Evolutionary conservation across 2,329 filamentous ascomycete species (phyloP).

Genomic region (Xylariaceae sp.): DNA sequence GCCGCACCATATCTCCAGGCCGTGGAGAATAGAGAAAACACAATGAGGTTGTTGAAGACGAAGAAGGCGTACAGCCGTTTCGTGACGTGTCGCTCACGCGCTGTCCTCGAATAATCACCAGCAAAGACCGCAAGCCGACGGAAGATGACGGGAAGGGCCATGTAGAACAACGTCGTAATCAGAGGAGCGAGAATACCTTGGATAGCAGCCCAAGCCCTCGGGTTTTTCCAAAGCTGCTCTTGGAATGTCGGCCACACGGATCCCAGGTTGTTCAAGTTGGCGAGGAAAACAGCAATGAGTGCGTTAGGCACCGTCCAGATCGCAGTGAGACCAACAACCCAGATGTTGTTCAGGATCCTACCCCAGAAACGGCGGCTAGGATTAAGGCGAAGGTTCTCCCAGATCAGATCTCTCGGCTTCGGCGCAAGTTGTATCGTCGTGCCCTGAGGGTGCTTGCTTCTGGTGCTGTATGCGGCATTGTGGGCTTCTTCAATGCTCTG

Average conservation of each 20-base stretch:
- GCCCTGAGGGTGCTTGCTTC: constrained; percentile 71
- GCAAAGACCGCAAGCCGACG: constrained; percentile 75
- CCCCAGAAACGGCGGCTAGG: constrained; percentile 63
- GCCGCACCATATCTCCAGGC: constrained; percentile 56
- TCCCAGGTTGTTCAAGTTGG: constrained; percentile 75
- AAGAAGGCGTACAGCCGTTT: constrained; percentile 90
- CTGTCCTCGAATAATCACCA: constrained; percentile 84
- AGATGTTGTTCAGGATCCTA: constrained; percentile 64
- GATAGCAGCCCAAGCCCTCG: constrained; percentile 69
- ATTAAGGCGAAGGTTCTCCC: constrained; percentile 59
- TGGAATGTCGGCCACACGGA: constrained; percentile 72
- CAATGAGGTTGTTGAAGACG: constrained; percentile 87
- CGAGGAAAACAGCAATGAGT: constrained; percentile 84
- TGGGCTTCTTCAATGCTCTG: constrained; percentile 81
- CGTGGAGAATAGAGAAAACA: constrained; percentile 73
- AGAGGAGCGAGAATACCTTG: constrained; percentile 87
- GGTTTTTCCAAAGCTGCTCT: constrained; percentile 53
- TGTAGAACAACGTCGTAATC: constrained; percentile 77
- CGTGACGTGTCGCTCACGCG: constrained; percentile 81
- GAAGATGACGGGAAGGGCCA: constrained; percentile 82
- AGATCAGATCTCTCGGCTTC: constrained; percentile 83
- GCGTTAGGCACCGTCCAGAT: constrained; percentile 88
- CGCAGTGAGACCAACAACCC: constrained; percentile 58
- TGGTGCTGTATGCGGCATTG: constrained; percentile 71
- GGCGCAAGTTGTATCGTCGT: constrained; percentile 73